These are phyloP conservation scores for Myxozyma neotropica DNA, from an alignment of 805 yeast species.

Conservation along the genomic window DNA sequence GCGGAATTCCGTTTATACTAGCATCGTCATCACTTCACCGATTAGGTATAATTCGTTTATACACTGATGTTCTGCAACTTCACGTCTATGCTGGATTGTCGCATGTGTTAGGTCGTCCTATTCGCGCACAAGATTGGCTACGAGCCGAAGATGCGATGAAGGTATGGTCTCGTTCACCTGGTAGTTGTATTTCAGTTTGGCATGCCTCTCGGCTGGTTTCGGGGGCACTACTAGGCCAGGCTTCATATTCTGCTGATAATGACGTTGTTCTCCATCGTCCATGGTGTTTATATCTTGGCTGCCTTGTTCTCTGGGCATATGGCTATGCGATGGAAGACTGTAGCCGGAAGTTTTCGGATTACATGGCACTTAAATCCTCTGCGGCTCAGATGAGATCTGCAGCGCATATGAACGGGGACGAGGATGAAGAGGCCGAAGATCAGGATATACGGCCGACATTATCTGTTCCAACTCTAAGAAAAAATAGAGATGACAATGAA, in stretches of 20 bases:
- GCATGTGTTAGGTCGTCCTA: conserved; percentile 32
- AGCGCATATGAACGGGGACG: not conserved
- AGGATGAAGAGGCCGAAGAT: not conserved
- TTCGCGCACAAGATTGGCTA: conserved; percentile 31
- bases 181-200: conserved; percentile 38
- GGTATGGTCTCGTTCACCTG: conserved; percentile 37
- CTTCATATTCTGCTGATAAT: conserved; percentile 31
- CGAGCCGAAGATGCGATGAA: conserved; percentile 33
- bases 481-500: not conserved
- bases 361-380: not conserved
- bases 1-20: conserved; percentile 33
- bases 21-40: conserved; percentile 38
- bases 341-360: conserved; percentile 14
- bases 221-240: conserved; percentile 33
- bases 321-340: conserved; percentile 31
- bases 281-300: conserved; percentile 38
- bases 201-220: conserved; percentile 36
- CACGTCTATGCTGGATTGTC: conserved; percentile 35
- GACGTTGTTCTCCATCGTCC: conserved; percentile 37
- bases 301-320: conserved; percentile 39
- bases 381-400: not conserved
- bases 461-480: too few species aligned
- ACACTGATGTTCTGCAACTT: conserved; percentile 37
- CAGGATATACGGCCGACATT: too few species aligned
- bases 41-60: conserved; percentile 36